Base-by-base conservation (phyloP, 192 early-diverging fungal genomes). In the Entophlyctis helioformis region DNA sequence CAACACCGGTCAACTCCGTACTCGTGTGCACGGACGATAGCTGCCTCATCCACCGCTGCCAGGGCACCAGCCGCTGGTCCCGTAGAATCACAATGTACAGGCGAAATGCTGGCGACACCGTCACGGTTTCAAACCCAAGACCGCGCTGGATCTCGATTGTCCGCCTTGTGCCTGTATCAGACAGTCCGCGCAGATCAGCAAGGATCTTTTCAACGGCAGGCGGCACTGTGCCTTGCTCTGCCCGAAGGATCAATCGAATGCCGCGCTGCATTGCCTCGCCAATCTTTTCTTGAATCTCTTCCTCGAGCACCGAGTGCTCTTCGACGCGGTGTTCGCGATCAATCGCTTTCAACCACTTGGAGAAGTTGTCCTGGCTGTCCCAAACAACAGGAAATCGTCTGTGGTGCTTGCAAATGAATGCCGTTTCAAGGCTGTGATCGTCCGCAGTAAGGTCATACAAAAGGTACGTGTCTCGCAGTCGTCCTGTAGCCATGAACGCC, bases 281-380 rank as follows among this genome's bases (percentile, higher is more conserved):
- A n/a, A n/a, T n/a, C n/a, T n/a, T n/a, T n/a, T n/a, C n/a, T n/a
- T n/a, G n/a, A n/a, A n/a, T n/a, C n/a, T n/a, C n/a, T n/a, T n/a
- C n/a, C n/a, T n/a, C n/a, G n/a, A n/a, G n/a, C n/a, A n/a, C n/a
- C n/a, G n/a, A n/a, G n/a, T n/a, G n/a, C n/a, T 31, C 28, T 1
- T 44, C n/a, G 12, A 35, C 26, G 11, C 16, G 13, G 2, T 23
- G 44, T 36, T 53, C 37, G 12, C 43, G 35, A 16, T 61, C 53
- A 13, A 61, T 37, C 7, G 32, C 41, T 39, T 46, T 43, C 15
- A 61, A 29, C 48, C 47, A 44, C 21, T 27, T 26, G 6, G 8
- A 10, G n/a, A 53, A 36, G 12, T 35, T 1, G 11, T 50, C 38
- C 1, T 37, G 26, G 22, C 44, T 42, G 25, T 61, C 59, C 9